phyloP scores from a whole-genome alignment of 768 basidiomycete species.

The Hypholoma sublateritium region DNA sequence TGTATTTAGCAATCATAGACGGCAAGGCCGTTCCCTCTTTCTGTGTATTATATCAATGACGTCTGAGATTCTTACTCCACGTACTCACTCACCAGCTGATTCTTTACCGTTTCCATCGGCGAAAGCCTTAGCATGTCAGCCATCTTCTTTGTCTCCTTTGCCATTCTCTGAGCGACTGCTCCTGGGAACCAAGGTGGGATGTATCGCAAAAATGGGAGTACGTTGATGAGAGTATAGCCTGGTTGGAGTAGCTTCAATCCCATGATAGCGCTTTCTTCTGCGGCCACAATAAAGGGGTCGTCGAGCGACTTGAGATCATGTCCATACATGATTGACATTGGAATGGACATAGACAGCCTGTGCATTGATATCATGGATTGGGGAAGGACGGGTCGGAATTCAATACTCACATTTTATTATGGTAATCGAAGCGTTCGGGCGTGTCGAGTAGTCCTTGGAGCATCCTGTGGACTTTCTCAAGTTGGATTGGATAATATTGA shows the following conservation, averaged over 20 bases:
- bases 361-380: not conserved
- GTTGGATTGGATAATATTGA: constrained; percentile 26
- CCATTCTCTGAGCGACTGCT: constrained; percentile 2
- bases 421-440: constrained; percentile 12
- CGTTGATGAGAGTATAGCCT: constrained; percentile 12
- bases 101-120: constrained; percentile 12
- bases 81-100: not conserved
- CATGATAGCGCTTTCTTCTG: not conserved
- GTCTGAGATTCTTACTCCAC: too few species aligned
- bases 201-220: constrained; percentile 10
- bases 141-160: not conserved
- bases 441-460: constrained; percentile 23
- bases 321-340: constrained; percentile 16
- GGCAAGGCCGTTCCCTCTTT: not conserved
- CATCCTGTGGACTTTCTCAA: constrained; percentile 27
- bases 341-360: constrained; percentile 12
- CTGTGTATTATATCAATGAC: not conserved
- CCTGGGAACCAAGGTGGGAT: constrained; percentile 16
- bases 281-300: constrained; percentile 11
- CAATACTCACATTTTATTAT: constrained; percentile 12
- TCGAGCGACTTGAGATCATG: constrained; percentile 13
- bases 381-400: too few species aligned
- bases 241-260: constrained; percentile 1
- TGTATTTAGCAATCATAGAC: constrained; percentile 6
- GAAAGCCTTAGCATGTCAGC: constrained; percentile 5